These are phyloP conservation scores for Plasmodium gonderi DNA, from an alignment of 169 alveolate genomes.

Conservation along the genomic window DNA sequence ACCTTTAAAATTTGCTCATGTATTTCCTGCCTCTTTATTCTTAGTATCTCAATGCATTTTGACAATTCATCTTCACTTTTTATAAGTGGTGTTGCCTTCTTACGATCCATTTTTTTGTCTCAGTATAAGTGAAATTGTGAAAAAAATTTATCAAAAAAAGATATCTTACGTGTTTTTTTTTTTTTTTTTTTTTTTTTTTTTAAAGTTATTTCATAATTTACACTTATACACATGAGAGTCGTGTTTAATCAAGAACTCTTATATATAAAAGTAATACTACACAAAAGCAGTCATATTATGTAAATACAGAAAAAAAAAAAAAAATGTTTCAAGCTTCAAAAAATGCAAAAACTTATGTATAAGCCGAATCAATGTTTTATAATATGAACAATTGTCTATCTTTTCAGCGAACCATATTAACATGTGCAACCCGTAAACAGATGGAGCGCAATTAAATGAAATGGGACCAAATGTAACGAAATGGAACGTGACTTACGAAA, in stretches of 20 bases:
- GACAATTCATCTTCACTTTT: constrained; percentile 87
- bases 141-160: not conserved
- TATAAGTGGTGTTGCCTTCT: constrained; percentile 56
- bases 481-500: not conserved
- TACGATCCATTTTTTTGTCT: constrained; percentile 40
- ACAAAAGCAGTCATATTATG: not conserved
- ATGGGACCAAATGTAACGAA: not conserved
- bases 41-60: constrained; percentile 87
- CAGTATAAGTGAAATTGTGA: not conserved
- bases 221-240: not conserved
- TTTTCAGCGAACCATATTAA: not conserved
- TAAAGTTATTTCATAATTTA: not conserved
- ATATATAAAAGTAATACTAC: not conserved
- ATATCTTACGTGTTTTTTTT: not conserved
- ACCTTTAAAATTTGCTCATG: constrained; percentile 79
- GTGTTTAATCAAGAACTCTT: not conserved
- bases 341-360: not conserved
- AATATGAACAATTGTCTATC: not conserved
- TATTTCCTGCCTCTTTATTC: constrained; percentile 88
- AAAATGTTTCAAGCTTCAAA: not conserved
- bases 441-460: not conserved
- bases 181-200: not conserved
- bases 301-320: constrained; percentile 2
- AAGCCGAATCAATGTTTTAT: not conserved
- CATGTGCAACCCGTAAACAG: too few species aligned